Percentiles rank a stretch among this genome's conserved stretches.
phyloP scores from a whole-genome alignment of 768 basidiomycete species.

The Suillus brevipes region DNA sequence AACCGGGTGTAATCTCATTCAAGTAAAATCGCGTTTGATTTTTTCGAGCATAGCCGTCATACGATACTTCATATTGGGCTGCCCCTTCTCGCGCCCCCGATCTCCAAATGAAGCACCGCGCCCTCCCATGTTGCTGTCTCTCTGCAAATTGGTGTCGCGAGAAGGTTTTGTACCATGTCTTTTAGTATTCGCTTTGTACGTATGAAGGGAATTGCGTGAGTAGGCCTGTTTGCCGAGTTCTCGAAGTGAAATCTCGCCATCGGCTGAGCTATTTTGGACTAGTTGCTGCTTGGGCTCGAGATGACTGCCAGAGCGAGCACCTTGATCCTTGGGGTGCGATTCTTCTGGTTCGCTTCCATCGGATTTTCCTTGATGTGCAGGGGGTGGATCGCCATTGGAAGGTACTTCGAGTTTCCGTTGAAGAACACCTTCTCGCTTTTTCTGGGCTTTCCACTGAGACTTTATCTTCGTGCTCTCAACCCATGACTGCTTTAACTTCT shows the following conservation, averaged over 20 bases:
- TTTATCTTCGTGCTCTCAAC: constrained; percentile 76
- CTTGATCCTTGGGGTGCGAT: constrained; percentile 3
- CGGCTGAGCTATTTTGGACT: constrained; percentile 9
- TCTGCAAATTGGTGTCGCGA: constrained; percentile 13
- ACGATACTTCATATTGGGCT: constrained; percentile 81
- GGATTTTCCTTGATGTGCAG: background rate
- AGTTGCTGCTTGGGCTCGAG: constrained; percentile 2
- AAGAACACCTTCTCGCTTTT: constrained; percentile 47
- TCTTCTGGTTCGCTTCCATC: background rate
- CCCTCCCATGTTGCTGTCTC: constrained; percentile 26
- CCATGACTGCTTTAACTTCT: constrained; percentile 79
- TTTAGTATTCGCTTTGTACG: constrained; percentile 50
- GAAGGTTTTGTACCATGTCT: constrained; percentile 13
- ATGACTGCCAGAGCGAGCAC: background rate
- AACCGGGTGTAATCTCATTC: constrained; percentile 11
- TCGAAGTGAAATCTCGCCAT: constrained; percentile 42
- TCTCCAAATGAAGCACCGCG: constrained; percentile 35
- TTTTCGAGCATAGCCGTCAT: constrained; percentile 87
- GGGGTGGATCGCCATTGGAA: background rate
- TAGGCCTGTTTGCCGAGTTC: constrained; percentile 66
- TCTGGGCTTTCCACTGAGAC: constrained; percentile 75
- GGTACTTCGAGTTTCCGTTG: constrained; percentile 5
- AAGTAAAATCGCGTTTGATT: constrained; percentile 65
- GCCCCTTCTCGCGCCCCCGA: constrained; percentile 36
- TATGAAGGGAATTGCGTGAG: constrained; percentile 55